Base-by-base conservation (phyloP, 176 grass and related monocot genomes). In the Phoenix roebelenii region DNA sequence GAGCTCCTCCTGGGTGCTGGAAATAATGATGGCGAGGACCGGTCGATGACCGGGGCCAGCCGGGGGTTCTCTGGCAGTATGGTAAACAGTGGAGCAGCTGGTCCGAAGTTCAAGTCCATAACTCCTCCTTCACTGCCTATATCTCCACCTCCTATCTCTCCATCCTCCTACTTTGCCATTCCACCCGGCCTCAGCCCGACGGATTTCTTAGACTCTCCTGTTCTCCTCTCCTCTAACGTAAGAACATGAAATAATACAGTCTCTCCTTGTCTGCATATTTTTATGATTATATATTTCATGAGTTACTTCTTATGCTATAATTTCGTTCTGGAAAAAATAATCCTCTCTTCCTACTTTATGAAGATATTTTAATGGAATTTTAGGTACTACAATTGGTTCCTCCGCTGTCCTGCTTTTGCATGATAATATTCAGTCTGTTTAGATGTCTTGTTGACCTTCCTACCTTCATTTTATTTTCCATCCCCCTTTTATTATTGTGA, bases 151-250 rank as follows among this genome's bases (percentile, higher is more conserved):
- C 89, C 66, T 32, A 4, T 79, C 28, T 83, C 85, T 0, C 80
- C 85, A 29, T 76, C 90, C 54, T 80, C 83, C 25, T 89, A 66
- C 71, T 79, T 95, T 57, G 17, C 72, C 58, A 68, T 80, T 9
- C 60, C 79, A 16, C 7, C 64, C 4, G 76, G 85, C 17, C 72
- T 89, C 30, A 80, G 73, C 67, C 77, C 76, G 7, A 56, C 77
- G 15, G 79, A 62, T 6, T 54, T 95, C 25, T 73, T 95, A 56
- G 83, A 95, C 66, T 89, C 90, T 55, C 83, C 90, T 32, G 81
- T 79, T 73, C 67, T 86, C 52, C 73, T 95, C 4, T 84, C 90
- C 59, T 83, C 70, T 66, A 7, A 49, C 51, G 78, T 81, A 63
- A 75, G 71, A 10, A 44, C 9, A 44, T 44, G 35, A 44, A 44